A percentile compares a stretch with the other conserved stretches of the same genome.
phyloP scores from a whole-genome alignment of 495 filamentous ascomycete genomes.

The Neurospora sp. region DNA sequence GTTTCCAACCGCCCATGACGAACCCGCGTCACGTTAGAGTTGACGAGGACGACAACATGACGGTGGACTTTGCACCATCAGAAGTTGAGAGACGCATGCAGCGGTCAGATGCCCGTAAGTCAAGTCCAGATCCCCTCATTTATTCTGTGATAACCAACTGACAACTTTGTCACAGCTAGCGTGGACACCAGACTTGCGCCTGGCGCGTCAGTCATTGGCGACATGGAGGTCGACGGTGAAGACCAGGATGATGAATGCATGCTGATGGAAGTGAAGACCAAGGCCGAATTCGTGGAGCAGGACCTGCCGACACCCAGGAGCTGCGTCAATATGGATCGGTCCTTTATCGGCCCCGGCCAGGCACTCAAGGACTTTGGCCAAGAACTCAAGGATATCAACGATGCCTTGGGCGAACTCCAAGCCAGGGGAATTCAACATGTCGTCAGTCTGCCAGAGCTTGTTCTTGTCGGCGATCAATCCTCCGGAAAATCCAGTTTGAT shows the following conservation, averaged over 20 bases:
- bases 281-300: not conserved
- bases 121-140: not conserved
- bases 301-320: not conserved
- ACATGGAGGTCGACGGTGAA: not conserved
- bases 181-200: conserved; percentile 9
- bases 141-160: not conserved
- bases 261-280: conserved; percentile 13
- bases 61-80: not conserved
- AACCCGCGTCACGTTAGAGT: not conserved
- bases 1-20: not conserved
- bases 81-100: not conserved
- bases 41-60: not conserved
- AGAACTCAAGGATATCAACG: conserved; percentile 35
- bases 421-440: conserved; percentile 40
- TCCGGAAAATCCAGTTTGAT: conserved; percentile 75
- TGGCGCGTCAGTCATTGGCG: not conserved
- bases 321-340: conserved; percentile 7
- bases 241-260: conserved; percentile 7
- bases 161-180: conserved; percentile 13
- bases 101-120: conserved; percentile 22
- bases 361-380: conserved; percentile 33
- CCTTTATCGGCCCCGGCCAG: conserved; percentile 23
- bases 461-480: conserved; percentile 71
- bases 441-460: conserved; percentile 60
- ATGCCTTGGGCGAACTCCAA: conserved; percentile 38